These are phyloP conservation scores for Mychonastes homosphaera DNA, from an alignment of 139 green algal species.

Conservation along the genomic window DNA sequence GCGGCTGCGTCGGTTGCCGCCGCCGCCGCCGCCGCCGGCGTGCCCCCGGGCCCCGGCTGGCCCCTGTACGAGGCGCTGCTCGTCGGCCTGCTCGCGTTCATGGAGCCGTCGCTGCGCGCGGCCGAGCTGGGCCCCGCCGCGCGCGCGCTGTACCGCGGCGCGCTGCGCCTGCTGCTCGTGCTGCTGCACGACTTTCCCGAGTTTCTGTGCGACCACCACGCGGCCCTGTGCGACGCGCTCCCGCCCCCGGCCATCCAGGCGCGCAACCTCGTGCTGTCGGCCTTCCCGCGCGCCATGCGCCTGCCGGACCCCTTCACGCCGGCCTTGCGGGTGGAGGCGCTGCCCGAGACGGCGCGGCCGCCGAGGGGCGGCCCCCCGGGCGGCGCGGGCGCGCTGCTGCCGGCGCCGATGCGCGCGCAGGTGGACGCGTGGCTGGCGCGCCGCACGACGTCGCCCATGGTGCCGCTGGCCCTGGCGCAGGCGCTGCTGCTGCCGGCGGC, in stretches of 20 bases:
- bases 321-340: slow-evolving; percentile 94
- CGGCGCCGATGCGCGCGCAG: slow-evolving; percentile 42
- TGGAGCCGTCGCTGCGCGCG: slow-evolving; percentile 90
- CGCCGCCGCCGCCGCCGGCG: slow-evolving; percentile 47
- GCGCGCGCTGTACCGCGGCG: slow-evolving; percentile 89
- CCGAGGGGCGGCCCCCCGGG: slow-evolving; percentile 63
- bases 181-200: slow-evolving; percentile 99
- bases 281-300: slow-evolving; percentile 94
- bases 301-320: slow-evolving; percentile 97
- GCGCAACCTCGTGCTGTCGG: slow-evolving; percentile 93
- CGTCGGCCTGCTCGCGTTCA: slow-evolving; percentile 75
- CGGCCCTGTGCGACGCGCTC: slow-evolving; percentile 87
- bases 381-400: slow-evolving; percentile 50
- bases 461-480: no score
- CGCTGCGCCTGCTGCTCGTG: slow-evolving; percentile 91
- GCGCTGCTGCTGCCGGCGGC: no score
- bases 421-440: slow-evolving; percentile 54
- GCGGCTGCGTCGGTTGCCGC: not conserved
- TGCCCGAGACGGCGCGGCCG: slow-evolving; percentile 80
- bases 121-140: slow-evolving; percentile 71
- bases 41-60: slow-evolving; percentile 36
- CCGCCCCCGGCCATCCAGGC: slow-evolving; percentile 91
- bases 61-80: slow-evolving; percentile 35
- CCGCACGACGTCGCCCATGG: no score
- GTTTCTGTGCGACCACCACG: slow-evolving; percentile 97